Base-by-base conservation (phyloP, 208 protist species). In the Hexamita inflata region DNA sequence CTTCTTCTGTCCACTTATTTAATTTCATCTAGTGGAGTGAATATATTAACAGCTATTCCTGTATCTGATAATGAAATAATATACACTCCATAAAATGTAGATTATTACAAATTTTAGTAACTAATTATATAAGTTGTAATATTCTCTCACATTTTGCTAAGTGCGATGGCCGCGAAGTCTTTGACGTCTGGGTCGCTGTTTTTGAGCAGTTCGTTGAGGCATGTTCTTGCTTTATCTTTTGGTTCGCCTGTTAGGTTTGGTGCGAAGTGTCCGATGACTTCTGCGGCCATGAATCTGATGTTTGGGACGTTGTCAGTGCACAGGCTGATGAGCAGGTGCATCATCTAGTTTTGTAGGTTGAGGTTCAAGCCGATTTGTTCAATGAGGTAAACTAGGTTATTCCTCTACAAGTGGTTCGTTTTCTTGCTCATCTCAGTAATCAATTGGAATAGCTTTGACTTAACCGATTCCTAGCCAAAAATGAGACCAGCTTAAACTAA, bases 221-320 rank as follows among this genome's bases (percentile, higher is more conserved):
- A 66, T 38, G 60, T 15, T 38, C 34, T 66, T 30, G 34, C 34
- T 30, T 66, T 15, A 13, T 66, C 60, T 38, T 30, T 15, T 38
- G 15, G 34, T 30, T 66, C 24, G 13, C 24, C 60, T 24, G 60
- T 15, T 19, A 66, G 24, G 30, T 66, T 38, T 24, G 29, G 29
- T 13, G 60, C 60, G 34, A 15, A 66, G 24, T 70, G 11, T n/a
- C 64, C 64, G 11, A 70, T 35, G 24, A 38, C 38, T 49, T 70
- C 64, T 15, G 32, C 9, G 7, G 64, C 64, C 64, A 70, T 70
- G n/a, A 70, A 70, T 32, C 64, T 4, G 64, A 70, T 38, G 35
- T 70, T 70, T 28, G 64, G 64, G 4, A 70, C 38, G 4, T n/a
- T 11, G 40, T 70, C 64, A 24, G 2, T 45, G 15, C 30, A 29